Conservation (phyloP, 768 basidiomycete genomes). For the Phanerochaete carnosa region DNA sequence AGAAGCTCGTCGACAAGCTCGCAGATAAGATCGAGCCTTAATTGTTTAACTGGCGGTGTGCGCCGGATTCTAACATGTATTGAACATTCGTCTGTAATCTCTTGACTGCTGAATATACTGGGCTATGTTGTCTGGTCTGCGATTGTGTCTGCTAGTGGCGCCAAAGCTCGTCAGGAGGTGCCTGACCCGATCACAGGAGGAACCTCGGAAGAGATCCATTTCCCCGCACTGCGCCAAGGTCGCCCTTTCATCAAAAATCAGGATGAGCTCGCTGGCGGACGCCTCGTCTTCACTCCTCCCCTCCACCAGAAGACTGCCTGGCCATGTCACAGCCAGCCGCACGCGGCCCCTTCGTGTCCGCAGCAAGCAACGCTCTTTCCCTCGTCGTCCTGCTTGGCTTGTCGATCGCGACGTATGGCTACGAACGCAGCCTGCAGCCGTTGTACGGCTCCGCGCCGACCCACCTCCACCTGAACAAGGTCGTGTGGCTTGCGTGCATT, state of each 20-base stretch:
- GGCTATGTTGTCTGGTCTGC: background rate
- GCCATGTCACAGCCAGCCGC: conserved; percentile 2
- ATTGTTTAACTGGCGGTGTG: background rate
- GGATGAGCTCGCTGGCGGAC: conserved; percentile 1
- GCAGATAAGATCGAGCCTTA: conserved; percentile 9
- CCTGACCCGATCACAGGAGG: conserved; percentile 3
- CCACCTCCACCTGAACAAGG: conserved; percentile 41
- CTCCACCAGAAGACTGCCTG: background rate
- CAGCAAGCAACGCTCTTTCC: conserved; percentile 14
- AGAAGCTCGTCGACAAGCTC: conserved; percentile 42
- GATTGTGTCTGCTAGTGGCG: background rate
- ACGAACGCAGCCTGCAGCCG: conserved; percentile 63
- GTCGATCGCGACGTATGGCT: conserved; percentile 59
- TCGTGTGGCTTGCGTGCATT: conserved; percentile 32
- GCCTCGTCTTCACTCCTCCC: background rate
- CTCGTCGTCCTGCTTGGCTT: conserved; percentile 28
- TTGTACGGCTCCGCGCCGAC: conserved; percentile 65
- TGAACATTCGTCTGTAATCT: background rate
- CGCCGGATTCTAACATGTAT: background rate
- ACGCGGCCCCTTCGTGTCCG: conserved; percentile 8
- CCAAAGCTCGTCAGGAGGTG: background rate
- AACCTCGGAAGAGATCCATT: conserved; percentile 9
- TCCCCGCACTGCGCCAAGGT: conserved; percentile 9
- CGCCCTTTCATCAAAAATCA: background rate
- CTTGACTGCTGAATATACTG: background rate